phyloP scores from a whole-genome alignment of 176 grass and related monocot genomes.

The Oryza glaberrima region DNA sequence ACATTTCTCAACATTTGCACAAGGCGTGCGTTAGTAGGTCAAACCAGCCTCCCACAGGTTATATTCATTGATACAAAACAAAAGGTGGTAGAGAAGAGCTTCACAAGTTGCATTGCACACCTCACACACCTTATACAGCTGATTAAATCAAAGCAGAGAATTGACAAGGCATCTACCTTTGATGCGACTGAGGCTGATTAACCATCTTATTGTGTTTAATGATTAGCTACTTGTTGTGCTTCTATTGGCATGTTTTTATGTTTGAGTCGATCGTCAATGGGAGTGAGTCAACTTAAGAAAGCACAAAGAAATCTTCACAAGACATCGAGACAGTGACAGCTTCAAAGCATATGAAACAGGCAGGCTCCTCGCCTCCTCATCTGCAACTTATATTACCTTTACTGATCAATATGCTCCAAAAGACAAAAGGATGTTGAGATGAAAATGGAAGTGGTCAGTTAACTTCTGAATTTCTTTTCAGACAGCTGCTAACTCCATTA shows the following conservation, averaged over 20 bases:
- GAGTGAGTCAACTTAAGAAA: slow-evolving; percentile 1
- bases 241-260: background rate
- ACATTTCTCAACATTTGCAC: background rate
- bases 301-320: background rate
- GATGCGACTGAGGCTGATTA: background rate
- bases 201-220: background rate
- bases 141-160: background rate
- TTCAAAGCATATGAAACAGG: background rate
- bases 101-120: background rate
- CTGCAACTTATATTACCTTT: background rate
- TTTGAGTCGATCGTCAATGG: background rate
- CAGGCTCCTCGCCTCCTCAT: background rate
- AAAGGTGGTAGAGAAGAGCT: background rate
- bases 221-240: background rate
- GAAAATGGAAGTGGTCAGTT: no score
- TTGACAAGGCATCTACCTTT: background rate
- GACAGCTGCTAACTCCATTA: background rate
- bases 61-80: background rate
- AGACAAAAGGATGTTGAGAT: no score
- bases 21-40: background rate
- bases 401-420: background rate
- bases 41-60: background rate
- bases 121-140: background rate
- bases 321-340: background rate
- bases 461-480: no score